Evolutionary conservation across 2,329 filamentous ascomycete species (phyloP), one percentile per base, ranked within the genome.

Genomic region (Fusarium sp.): DNA sequence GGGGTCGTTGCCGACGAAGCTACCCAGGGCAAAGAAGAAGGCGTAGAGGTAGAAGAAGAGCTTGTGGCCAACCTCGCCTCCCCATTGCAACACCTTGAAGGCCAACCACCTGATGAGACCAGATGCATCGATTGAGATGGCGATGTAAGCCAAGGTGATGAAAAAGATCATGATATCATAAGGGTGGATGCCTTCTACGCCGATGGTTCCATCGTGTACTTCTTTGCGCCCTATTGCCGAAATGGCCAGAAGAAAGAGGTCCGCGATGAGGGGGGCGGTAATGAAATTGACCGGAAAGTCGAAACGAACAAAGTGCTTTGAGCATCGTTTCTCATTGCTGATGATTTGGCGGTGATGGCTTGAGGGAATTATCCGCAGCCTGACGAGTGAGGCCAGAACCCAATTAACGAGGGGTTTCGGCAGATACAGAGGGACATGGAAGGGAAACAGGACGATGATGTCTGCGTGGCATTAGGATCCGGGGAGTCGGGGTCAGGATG

Each of bases 141-240:
- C 91, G 63, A 94, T 93, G 72, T 94, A 94, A 3, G 92, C 91
- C 44, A 93, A 77, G 0, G 90, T 92, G 44, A 94, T 82, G 80
- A 94, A 94, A 80, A 94, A 94, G 15, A 85, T 80, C 90, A 94
- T 92, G 65, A 93, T 93, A 65, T 94, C 91, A 70, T 92, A 85
- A 0, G 91, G 91, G 3, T 84, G 83, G 70, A 94, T 94, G 73
- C 89, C 83, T 72, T 92, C 82, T 1, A 89, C 83, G 1, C 91
- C 91, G 8, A 92, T 78, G 0, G 89, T 93, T 2, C 91, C 92
- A 72, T 88, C 91, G n/a, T 87, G 82, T 1, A 94, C 90, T 78
- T 94, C 92, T 60, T 86, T 70, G 23, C 85, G 81, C 2, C 90
- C 90, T 73, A 94, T 94, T 7, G 91, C 91, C 23, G 85, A 74